These are phyloP conservation scores for Cocos nucifera DNA, from an alignment of 176 grass and related monocot genomes.

Conservation along the genomic window DNA sequence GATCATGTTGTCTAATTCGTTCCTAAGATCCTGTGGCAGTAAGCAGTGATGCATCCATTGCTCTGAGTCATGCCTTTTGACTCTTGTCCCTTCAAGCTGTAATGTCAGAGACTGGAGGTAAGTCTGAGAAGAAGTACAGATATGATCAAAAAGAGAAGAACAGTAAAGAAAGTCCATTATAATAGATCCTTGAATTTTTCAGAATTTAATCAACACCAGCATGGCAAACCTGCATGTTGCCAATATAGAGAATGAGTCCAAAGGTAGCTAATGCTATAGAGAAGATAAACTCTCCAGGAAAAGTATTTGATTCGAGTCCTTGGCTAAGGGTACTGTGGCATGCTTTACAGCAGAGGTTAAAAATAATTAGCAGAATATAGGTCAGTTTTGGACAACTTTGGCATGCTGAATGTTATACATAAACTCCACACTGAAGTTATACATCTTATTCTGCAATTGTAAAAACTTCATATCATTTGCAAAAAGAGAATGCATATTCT, in stretches of 20 bases:
- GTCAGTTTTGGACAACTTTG: slow-evolving; percentile 5
- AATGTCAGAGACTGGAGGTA: slow-evolving; percentile 87
- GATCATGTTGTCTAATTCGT: slow-evolving; percentile 69
- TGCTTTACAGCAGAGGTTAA: too few relatives aligned
- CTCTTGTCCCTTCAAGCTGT: slow-evolving; percentile 88
- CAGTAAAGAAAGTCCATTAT: too few relatives aligned
- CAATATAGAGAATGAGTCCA: slow-evolving; percentile 79
- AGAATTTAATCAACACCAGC: too few relatives aligned
- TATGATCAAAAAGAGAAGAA: neutral
- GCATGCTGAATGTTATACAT: neutral
- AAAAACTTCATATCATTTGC: neutral
- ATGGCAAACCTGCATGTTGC: slow-evolving; percentile 84
- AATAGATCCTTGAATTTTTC: too few relatives aligned
- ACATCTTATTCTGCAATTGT: too few relatives aligned
- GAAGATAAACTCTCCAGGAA: slow-evolving; percentile 72
- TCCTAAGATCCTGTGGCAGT: slow-evolving; percentile 61
- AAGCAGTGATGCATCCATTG: slow-evolving; percentile 94
- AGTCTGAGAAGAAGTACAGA: slow-evolving; percentile 33
- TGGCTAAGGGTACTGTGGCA: slow-evolving; percentile 79
- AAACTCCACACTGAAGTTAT: neutral
- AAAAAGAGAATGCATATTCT: neutral
- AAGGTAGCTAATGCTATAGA: slow-evolving; percentile 73
- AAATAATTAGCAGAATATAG: too few relatives aligned
- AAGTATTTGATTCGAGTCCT: slow-evolving; percentile 67
- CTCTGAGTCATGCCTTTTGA: slow-evolving; percentile 77